phyloP scores from a whole-genome alignment of 2,329 filamentous ascomycete genomes.

The Cladosporium velox region DNA sequence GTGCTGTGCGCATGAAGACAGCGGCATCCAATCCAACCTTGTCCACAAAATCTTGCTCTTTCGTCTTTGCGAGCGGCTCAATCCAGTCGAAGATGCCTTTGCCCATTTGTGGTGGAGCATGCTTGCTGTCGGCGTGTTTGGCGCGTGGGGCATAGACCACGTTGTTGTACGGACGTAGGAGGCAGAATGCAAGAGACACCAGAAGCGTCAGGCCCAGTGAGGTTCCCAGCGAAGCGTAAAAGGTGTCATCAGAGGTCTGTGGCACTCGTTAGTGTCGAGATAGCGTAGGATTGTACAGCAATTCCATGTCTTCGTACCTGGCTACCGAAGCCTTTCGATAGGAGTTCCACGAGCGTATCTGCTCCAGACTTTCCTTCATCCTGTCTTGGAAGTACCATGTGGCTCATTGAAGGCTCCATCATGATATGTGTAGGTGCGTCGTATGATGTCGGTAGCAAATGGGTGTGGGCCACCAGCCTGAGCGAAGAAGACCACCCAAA shows the following conservation, averaged over 20 bases:
- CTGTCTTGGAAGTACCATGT: slow-evolving; percentile 3
- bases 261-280: neutral
- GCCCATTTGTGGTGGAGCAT: slow-evolving; percentile 81
- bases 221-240: slow-evolving; percentile 77
- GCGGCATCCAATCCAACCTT: slow-evolving; percentile 88
- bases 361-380: slow-evolving; percentile 6
- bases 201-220: slow-evolving; percentile 74
- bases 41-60: slow-evolving; percentile 75
- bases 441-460: neutral
- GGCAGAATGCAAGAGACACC: slow-evolving; percentile 79
- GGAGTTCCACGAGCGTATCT: slow-evolving; percentile 43
- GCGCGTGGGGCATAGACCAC: slow-evolving; percentile 92
- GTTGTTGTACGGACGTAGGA: slow-evolving; percentile 86
- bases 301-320: slow-evolving; percentile 25
- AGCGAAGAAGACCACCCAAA: neutral
- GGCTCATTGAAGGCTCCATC: neutral
- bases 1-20: slow-evolving; percentile 82
- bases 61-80: slow-evolving; percentile 72
- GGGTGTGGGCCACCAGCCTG: no score
- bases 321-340: slow-evolving; percentile 44
- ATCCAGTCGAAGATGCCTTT: slow-evolving; percentile 90
- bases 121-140: slow-evolving; percentile 87
- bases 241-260: slow-evolving; percentile 61
- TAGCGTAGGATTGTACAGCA: neutral
- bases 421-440: slow-evolving; percentile 2